phyloP scores from a whole-genome alignment of 2,329 filamentous ascomycete genomes.

The Ophiostoma piceae region DNA sequence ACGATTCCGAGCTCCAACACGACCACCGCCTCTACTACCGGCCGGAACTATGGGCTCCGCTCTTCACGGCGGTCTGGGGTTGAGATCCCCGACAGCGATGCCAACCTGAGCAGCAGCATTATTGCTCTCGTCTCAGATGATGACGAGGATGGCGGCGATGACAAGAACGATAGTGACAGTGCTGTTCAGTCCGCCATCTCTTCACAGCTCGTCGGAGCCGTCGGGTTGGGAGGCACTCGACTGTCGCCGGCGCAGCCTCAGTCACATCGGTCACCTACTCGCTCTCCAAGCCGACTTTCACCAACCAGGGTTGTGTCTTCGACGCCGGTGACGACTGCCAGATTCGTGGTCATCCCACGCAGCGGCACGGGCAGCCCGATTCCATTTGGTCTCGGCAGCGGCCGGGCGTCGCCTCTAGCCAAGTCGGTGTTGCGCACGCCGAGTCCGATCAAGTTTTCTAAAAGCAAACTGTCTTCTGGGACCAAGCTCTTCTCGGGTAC shows the following conservation, averaged over 20 bases:
- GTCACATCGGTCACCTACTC: neutral
- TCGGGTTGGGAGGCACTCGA: neutral
- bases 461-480: neutral
- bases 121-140: slow-evolving; percentile 41
- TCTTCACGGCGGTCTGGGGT: slow-evolving; percentile 9
- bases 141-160: neutral
- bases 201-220: neutral
- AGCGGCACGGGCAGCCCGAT: neutral
- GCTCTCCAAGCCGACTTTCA: neutral
- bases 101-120: slow-evolving; percentile 32
- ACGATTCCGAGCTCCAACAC: neutral
- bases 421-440: slow-evolving; percentile 14
- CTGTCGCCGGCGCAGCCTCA: neutral
- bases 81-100: slow-evolving; percentile 18
- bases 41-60: neutral
- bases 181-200: neutral
- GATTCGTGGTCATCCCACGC: neutral
- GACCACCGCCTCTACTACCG: neutral
- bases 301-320: neutral
- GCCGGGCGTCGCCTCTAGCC: slow-evolving; percentile 12
- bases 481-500: neutral
- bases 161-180: neutral
- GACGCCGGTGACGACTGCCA: neutral
- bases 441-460: slow-evolving; percentile 33
- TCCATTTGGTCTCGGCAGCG: slow-evolving; percentile 2